These are phyloP conservation scores for Pyrenophora graminea DNA, from an alignment of 2,329 filamentous ascomycete genomes.

Conservation along the genomic window DNA sequence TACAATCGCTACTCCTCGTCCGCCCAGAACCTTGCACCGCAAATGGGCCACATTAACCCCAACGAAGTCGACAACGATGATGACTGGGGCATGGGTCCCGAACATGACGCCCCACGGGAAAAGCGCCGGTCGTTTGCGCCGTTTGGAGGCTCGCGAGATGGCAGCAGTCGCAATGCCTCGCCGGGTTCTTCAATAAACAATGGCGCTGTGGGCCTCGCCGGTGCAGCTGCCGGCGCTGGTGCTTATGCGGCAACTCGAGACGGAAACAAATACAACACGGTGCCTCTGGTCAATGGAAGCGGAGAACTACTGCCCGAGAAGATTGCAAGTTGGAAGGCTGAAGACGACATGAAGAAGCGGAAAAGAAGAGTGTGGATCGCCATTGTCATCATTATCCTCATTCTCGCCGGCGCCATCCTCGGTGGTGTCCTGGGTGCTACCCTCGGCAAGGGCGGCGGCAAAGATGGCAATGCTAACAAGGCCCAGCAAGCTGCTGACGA, in stretches of 20 bases:
- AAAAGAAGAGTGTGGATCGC: constrained; percentile 73
- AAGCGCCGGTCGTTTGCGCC: constrained; percentile 65
- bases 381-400: constrained; percentile 63
- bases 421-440: constrained; percentile 76
- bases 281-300: constrained; percentile 44
- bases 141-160: constrained; percentile 51
- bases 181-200: constrained; percentile 48
- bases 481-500: constrained; percentile 31
- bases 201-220: constrained; percentile 44
- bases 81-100: constrained; percentile 72
- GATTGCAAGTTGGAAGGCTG: constrained; percentile 60
- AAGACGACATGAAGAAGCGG: constrained; percentile 51
- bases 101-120: constrained; percentile 49
- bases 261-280: constrained; percentile 61
- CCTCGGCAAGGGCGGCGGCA: constrained; percentile 54
- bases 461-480: constrained; percentile 27
- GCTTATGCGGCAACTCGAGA: constrained; percentile 32
- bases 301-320: constrained; percentile 60
- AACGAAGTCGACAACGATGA: constrained; percentile 84
- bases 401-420: constrained; percentile 72
- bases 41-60: constrained; percentile 66
- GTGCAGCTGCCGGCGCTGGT: constrained; percentile 46
- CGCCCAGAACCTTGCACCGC: constrained; percentile 36
- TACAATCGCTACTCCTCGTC: constrained; percentile 63
- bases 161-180: constrained; percentile 42